Conservation (phyloP, 208 protist species). For the Balamuthia mandrillaris region DNA sequence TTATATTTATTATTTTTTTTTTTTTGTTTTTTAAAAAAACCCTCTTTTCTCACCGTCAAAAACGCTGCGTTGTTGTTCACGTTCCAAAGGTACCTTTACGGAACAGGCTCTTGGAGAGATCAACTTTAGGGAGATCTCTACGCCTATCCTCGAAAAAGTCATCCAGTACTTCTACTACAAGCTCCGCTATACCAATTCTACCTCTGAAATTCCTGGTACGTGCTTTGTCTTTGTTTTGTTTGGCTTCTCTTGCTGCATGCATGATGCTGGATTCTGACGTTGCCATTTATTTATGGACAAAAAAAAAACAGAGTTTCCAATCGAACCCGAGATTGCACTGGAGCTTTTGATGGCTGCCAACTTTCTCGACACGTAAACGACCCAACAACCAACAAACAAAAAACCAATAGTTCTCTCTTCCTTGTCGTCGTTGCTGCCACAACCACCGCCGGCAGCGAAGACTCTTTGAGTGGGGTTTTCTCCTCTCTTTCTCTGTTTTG, state of each 20-base stretch:
- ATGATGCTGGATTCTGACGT: neutral
- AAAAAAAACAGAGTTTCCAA: conserved; percentile 74
- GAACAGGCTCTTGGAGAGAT: conserved; percentile 60
- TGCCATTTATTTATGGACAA: neutral
- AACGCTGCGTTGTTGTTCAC: conserved; percentile 7
- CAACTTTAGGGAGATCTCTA: conserved; percentile 71
- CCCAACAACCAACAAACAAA: too few species aligned
- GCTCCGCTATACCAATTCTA: conserved; percentile 65
- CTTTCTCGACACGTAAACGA: conserved; percentile 68
- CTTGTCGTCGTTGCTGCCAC: too few species aligned
- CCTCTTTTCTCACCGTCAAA: neutral
- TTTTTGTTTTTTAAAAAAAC: neutral
- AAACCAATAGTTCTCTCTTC: too few species aligned
- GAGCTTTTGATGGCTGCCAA: conserved; percentile 76
- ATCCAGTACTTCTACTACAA: conserved; percentile 79
- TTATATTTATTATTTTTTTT: neutral
- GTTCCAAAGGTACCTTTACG: conserved; percentile 58
- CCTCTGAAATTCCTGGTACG: conserved; percentile 65
- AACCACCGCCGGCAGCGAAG: too few species aligned
- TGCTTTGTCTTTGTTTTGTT: too few species aligned
- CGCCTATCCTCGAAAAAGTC: conserved; percentile 67
- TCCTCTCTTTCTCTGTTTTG: too few species aligned
- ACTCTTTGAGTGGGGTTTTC: too few species aligned
- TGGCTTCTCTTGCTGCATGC: neutral
- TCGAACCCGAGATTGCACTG: conserved; percentile 68